Base-by-base conservation (phyloP, 345 rosid species). In the Luvunga scandens region DNA sequence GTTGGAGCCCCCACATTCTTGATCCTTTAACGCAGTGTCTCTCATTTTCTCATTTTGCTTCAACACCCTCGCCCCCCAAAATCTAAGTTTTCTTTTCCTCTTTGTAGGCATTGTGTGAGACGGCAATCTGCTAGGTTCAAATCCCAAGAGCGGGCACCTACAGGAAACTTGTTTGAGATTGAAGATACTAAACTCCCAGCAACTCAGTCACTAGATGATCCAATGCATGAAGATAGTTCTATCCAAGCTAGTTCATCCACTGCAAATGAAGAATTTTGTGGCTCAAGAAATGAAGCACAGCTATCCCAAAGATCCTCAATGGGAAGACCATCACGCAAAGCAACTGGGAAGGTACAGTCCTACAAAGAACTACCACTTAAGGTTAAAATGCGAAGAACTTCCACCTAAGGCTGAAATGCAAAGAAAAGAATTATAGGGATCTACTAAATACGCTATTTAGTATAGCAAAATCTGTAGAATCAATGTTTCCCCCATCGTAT, bases 141-240 rank as follows among this genome's bases (percentile, higher is more conserved):
- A 80, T 83, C 90, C 69, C 85, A 86, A n/a, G 81, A 80, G 78
- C 78, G 31, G 36, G 91, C 80, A 61, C 79, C 86, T 4, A 69
- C 75, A 0, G 93, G 85, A 78, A 85, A 92, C 80, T 81, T 90
- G 70, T 89, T 90, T 63, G 97, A 94, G 82, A 85, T 89, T 2
- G 90, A 88, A 69, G 92, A 87, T 56, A 79, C 81, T 48, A 79
- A 73, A 18, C 73, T 82, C 38, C 75, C 80, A 9, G 72, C 28
- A 71, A 64, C 19, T 60, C 84, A 64, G 45, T 76, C 71, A 39
- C 81, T 65, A 13, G 84, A 80, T 18, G 73, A 28, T 55, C 80
- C 79, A 42, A 77, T 74, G 76, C 78, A 74, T 39, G 84, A 80
- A 70, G 84, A 82, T 36, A 70, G 56, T 80, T 36, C 39, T 38